Conservation (phyloP, 495 filamentous ascomycete genomes). For the Talaromyces nanjingensis region DNA sequence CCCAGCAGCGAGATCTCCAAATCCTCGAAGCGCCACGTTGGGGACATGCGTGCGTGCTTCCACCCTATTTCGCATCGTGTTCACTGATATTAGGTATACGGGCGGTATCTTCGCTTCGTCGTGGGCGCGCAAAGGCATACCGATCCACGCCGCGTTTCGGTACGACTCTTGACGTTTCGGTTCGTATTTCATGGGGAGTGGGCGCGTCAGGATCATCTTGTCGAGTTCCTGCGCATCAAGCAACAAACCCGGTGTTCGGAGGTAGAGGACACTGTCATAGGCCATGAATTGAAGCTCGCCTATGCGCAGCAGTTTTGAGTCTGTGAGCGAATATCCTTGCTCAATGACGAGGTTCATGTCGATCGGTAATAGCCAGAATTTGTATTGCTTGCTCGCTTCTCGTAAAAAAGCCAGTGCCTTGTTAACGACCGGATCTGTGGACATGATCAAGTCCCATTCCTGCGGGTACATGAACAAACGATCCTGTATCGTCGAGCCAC, state of each 20-base stretch:
- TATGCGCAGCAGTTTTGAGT: conserved; percentile 35
- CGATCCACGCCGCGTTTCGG: conserved; percentile 39
- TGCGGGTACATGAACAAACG: conserved; percentile 45
- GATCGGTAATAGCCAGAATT: conserved; percentile 41
- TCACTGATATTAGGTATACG: conserved; percentile 38
- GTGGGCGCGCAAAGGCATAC: conserved; percentile 31
- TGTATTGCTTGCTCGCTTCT: conserved; percentile 33
- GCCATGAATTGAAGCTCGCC: conserved; percentile 44
- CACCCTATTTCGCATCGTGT: conserved; percentile 29
- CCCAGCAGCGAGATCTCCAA: conserved; percentile 27
- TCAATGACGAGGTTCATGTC: conserved; percentile 33
- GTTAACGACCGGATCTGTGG: conserved; percentile 19
- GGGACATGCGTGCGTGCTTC: conserved; percentile 38
- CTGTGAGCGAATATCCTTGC: conserved; percentile 28
- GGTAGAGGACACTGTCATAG: conserved; percentile 38
- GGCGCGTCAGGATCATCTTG: conserved; percentile 27
- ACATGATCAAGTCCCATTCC: conserved; percentile 33
- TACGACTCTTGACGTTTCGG: conserved; percentile 31
- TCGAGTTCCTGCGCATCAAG: conserved; percentile 34
- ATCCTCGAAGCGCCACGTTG: conserved; percentile 29
- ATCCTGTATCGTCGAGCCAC: conserved; percentile 31
- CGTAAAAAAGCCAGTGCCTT: conserved; percentile 29
- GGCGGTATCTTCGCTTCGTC: conserved; percentile 29
- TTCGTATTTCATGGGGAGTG: conserved; percentile 31
- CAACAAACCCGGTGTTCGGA: conserved; percentile 34